Evolutionary conservation across 164 flowering plant species (phyloP), one percentile per base, ranked within the genome.

Genomic region (Protea cynaroides): DNA sequence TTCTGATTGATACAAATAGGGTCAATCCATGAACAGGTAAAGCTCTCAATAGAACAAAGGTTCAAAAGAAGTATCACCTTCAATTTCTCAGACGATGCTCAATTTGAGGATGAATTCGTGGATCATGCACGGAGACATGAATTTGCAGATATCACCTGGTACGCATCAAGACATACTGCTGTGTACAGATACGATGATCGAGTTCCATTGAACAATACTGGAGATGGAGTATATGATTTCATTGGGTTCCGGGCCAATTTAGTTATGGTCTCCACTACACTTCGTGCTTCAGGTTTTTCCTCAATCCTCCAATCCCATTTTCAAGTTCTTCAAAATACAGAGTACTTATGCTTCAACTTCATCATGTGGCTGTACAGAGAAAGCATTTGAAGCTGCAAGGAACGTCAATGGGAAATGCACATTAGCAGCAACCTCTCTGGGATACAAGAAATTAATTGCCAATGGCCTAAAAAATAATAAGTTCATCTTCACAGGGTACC

Each of bases 61-160:
- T 92, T 88, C 83, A 92, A 92, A 60, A 81, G 98, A 78, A 88
- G 92, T 76, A 75, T 88, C 21, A 82, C 85, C 14, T 75, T 71
- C 29, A 73, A 78, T 44, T 88, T 81, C 81, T 84, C 84, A 54
- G 77, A 65, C 5, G 98, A 90, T 65, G 69, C 19, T 23, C 64
- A 55, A 0, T 67, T 92, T 3, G 96, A 90, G 61, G 82, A 85
- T 18, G 69, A 64, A 34, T 86, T 73, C 72, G 55, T 75, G 69
- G 81, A 83, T 3, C 93, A 80, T 59, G 96, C 80, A 8, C 75
- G 71, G 72, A 71, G 61, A 36, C 74, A 82, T 70, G 98, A 92
- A 69, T 92, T 90, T 71, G 92, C 77, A 59, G 98, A 92, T 62
- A 86, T 92, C 8, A 83, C 84, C 19, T 92, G 96, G 98, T 90